These are phyloP conservation scores for Lolium rigidum DNA, from an alignment of 176 grass and related monocot genomes.

Conservation along the genomic window DNA sequence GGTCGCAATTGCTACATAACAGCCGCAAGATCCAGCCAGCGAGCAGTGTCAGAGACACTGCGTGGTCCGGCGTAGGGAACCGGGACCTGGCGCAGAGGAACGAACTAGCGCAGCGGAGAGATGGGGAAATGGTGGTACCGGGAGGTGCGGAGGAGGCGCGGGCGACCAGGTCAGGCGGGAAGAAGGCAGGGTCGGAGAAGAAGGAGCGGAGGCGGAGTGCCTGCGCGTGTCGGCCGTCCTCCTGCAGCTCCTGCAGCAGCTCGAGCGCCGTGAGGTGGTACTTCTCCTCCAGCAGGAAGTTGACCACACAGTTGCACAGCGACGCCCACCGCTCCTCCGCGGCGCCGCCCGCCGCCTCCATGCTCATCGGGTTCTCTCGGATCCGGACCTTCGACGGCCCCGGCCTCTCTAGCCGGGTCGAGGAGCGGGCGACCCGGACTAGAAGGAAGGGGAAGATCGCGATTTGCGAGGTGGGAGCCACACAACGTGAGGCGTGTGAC, in stretches of 20 bases:
- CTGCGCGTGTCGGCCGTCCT: slow-evolving; percentile 87
- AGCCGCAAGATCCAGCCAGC: slow-evolving; percentile 36
- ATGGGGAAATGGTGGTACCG: slow-evolving; percentile 37
- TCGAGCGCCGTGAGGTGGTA: slow-evolving; percentile 95
- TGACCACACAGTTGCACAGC: slow-evolving; percentile 98
- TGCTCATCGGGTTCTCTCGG: background rate
- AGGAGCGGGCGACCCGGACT: slow-evolving; percentile 10
- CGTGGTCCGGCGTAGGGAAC: background rate
- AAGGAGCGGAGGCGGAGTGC: slow-evolving; percentile 84
- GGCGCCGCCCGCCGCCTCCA: slow-evolving; percentile 33
- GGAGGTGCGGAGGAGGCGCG: slow-evolving; percentile 59
- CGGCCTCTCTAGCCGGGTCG: background rate
- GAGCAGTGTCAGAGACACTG: background rate
- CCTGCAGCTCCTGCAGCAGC: slow-evolving; percentile 89
- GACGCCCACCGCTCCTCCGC: slow-evolving; percentile 83
- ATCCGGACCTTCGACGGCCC: background rate
- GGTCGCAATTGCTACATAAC: slow-evolving; percentile 21
- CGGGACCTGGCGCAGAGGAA: background rate
- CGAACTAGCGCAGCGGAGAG: background rate
- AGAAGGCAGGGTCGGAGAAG: slow-evolving; percentile 73
- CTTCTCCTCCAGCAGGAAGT: slow-evolving; percentile 90
- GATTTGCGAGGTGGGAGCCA: background rate
- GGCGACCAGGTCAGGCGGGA: slow-evolving; percentile 74
- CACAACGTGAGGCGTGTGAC: background rate
- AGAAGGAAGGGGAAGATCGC: background rate